These are phyloP conservation scores for Nadsonia fulvescens DNA, from an alignment of 805 yeast species.

Conservation along the genomic window DNA sequence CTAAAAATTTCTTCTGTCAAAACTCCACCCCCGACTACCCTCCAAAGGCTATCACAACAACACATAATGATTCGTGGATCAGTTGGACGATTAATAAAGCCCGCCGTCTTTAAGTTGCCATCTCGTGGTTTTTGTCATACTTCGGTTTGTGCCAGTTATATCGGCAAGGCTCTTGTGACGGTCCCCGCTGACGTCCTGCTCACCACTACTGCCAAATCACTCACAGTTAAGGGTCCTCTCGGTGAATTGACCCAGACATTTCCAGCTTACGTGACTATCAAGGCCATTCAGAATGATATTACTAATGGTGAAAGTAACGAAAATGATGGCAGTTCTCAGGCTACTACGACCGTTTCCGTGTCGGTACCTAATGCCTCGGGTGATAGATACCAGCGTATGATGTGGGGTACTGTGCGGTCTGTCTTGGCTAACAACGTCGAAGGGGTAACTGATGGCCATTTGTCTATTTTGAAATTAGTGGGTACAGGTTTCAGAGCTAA, in stretches of 20 bases:
- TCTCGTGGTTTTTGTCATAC: too few species aligned
- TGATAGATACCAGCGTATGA: constrained; percentile 56
- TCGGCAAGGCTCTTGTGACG: constrained; percentile 5
- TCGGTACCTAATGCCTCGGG: constrained; percentile 30
- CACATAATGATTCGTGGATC: too few species aligned
- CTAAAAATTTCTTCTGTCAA: too few species aligned
- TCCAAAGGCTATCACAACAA: too few species aligned
- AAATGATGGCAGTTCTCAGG: too few species aligned
- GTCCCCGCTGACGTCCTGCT: constrained; percentile 5
- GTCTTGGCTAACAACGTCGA: constrained; percentile 55
- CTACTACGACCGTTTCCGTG: constrained; percentile 29
- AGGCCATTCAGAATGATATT: constrained; percentile 1
- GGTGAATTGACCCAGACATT: constrained; percentile 2
- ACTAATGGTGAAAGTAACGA: constrained; percentile 1
- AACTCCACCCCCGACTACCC: too few species aligned
- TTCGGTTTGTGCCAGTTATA: constrained; percentile 4
- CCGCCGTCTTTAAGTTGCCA: too few species aligned
- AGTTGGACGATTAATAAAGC: too few species aligned
- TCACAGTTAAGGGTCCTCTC: constrained; percentile 5
- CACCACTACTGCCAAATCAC: constrained; percentile 1
- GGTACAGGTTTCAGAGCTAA: constrained; percentile 95
- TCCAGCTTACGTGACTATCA: constrained; percentile 3
- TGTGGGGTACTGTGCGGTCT: constrained; percentile 92
- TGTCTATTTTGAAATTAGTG: constrained; percentile 69
- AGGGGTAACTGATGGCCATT: constrained; percentile 89